Evolutionary conservation across 495 filamentous ascomycete genomes (phyloP).

Genomic region (Cenococcum geophilum): DNA sequence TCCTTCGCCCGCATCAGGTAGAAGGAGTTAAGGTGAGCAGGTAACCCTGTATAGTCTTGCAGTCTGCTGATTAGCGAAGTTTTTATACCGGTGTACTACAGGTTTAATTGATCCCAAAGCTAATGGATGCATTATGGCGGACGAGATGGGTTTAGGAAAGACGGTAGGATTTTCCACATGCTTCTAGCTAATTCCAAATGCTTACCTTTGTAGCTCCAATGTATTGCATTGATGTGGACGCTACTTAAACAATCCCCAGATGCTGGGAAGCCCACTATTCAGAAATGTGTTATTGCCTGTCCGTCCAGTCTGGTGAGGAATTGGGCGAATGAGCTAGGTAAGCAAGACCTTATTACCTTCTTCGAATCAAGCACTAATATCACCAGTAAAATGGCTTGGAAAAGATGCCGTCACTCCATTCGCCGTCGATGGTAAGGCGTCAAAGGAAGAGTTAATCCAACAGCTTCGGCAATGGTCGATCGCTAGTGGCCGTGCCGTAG

Average conservation of each 20-base stretch:
- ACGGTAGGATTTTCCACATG: conserved; percentile 50
- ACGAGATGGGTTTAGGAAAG: conserved; percentile 98
- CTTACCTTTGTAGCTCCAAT: conserved; percentile 56
- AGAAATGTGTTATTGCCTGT: conserved; percentile 98
- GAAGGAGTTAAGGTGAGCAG: conserved; percentile 77
- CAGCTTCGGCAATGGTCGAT: conserved; percentile 95
- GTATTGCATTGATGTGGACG: conserved; percentile 87
- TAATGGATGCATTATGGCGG: conserved; percentile 98
- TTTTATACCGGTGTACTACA: conserved; percentile 89
- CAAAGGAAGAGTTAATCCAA: conserved; percentile 82
- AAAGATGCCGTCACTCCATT: conserved; percentile 88
- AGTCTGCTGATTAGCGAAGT: conserved; percentile 42
- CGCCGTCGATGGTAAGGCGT: conserved; percentile 92
- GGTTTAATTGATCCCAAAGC: conserved; percentile 90
- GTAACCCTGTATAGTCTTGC: not conserved
- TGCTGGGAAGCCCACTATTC: conserved; percentile 85
- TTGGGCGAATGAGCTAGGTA: conserved; percentile 85
- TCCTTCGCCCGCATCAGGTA: conserved; percentile 92
- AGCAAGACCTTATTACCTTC: conserved; percentile 3
- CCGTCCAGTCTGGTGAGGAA: conserved; percentile 94
- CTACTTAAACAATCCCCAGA: conserved; percentile 92
- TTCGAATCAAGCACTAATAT: not conserved
- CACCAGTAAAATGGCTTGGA: conserved; percentile 83
- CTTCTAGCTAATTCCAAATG: conserved; percentile 41
- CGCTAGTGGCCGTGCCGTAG: conserved; percentile 79